phyloP scores from a whole-genome alignment of 208 protist species.

The Giardia muris region DNA sequence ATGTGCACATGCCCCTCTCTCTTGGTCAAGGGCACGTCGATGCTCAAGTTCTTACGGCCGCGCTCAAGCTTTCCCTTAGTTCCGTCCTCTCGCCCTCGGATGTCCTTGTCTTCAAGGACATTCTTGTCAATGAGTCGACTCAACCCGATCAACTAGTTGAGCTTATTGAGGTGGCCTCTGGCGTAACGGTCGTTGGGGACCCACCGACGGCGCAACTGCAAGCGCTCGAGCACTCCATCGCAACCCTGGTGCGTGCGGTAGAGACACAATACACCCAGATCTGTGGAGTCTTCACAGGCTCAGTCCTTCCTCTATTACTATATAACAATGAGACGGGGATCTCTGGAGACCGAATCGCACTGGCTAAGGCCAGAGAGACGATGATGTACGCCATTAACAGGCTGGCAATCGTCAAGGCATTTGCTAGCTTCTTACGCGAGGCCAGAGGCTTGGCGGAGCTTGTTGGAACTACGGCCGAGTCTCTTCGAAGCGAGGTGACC shows the following conservation, averaged over 20 bases:
- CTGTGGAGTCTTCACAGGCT: neutral
- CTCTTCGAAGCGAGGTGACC: neutral
- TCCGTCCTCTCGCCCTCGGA: conserved; percentile 9
- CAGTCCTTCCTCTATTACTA: neutral
- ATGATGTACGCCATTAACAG: conserved; percentile 19
- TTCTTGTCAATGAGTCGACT: conserved; percentile 14
- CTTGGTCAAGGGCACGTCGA: neutral
- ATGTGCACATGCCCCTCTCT: neutral
- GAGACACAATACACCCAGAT: neutral
- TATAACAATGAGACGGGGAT: neutral
- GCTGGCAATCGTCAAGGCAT: neutral
- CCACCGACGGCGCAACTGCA: neutral
- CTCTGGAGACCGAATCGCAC: neutral
- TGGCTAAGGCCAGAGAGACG: neutral
- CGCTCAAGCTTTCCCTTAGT: conserved; percentile 18
- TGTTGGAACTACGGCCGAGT: neutral
- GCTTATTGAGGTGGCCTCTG: neutral
- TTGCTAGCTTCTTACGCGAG: neutral
- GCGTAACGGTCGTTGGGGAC: conserved; percentile 10
- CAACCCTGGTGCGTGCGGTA: neutral
- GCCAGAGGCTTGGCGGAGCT: neutral
- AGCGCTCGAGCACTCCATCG: neutral
- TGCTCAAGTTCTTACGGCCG: neutral
- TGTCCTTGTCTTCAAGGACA: conserved; percentile 26
- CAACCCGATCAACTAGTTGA: neutral